A percentile compares a stretch with the other conserved stretches of the same genome.
These are phyloP conservation scores for Metschnikowia corniflorae DNA, from an alignment of 805 yeast genomes.

Conservation along the genomic window DNA sequence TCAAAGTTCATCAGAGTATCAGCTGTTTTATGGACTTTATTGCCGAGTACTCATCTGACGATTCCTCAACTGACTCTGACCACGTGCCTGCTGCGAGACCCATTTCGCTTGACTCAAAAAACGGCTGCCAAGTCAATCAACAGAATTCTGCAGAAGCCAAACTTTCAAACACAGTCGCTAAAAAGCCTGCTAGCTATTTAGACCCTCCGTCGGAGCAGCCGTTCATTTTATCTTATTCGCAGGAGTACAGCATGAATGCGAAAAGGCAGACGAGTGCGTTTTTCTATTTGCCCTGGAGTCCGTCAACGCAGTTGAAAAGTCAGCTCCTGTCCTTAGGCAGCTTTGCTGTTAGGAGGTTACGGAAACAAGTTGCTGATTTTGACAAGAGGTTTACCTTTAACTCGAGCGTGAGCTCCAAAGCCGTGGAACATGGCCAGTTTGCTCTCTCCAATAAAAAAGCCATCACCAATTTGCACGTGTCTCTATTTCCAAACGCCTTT, in stretches of 20 bases:
- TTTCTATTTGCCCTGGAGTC: slow-evolving; percentile 21
- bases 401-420: slow-evolving; percentile 2
- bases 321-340: slow-evolving; percentile 6
- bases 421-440: slow-evolving; percentile 7
- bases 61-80: slow-evolving; percentile 5
- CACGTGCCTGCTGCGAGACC: slow-evolving; percentile 4
- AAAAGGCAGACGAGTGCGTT: slow-evolving; percentile 14
- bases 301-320: slow-evolving; percentile 3
- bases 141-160: background rate
- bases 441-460: slow-evolving; percentile 9
- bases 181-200: background rate
- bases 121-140: no score
- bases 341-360: slow-evolving; percentile 4
- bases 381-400: slow-evolving; percentile 8
- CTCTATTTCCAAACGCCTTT: slow-evolving; percentile 16
- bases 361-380: slow-evolving; percentile 3
- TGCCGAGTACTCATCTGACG: slow-evolving; percentile 19
- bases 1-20: background rate
- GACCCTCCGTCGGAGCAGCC: background rate
- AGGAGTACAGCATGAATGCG: slow-evolving; percentile 20
- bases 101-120: background rate
- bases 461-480: slow-evolving; percentile 17
- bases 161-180: background rate
- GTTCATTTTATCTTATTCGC: slow-evolving; percentile 13
- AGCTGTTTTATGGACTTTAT: slow-evolving; percentile 9